A percentile compares a stretch with the other conserved stretches of the same genome.
Evolutionary conservation across 2,329 filamentous ascomycete genomes (phyloP).

Genomic region (Trichoderma asperellum): DNA sequence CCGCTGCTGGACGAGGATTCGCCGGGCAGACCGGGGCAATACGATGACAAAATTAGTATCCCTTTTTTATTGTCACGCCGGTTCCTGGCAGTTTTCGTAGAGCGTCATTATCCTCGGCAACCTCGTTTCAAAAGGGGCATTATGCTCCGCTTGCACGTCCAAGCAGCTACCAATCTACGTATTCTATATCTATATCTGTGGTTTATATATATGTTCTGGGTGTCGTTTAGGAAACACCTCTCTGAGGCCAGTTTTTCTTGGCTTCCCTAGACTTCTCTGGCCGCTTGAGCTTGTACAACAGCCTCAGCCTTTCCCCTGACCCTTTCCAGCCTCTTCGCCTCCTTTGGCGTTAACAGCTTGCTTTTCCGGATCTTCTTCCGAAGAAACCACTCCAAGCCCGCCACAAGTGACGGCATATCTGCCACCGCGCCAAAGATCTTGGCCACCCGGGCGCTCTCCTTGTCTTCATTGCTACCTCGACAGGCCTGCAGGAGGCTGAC

Average conservation of each 20-base stretch:
- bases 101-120: conserved; percentile 21
- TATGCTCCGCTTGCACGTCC: neutral
- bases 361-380: conserved; percentile 73
- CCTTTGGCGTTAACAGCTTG: conserved; percentile 54
- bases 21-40: neutral
- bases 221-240: neutral
- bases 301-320: conserved; percentile 43
- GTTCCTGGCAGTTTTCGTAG: conserved; percentile 19
- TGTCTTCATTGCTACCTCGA: conserved; percentile 46
- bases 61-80: neutral
- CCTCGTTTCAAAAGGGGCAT: neutral
- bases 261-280: conserved; percentile 2
- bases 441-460: conserved; percentile 62
- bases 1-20: neutral
- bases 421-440: conserved; percentile 69
- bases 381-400: conserved; percentile 79
- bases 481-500: conserved; percentile 74
- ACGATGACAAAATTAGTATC: neutral
- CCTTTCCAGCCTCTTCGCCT: conserved; percentile 49
- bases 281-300: conserved; percentile 33
- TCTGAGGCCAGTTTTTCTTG: neutral
- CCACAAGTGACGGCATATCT: conserved; percentile 68
- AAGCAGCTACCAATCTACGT: neutral
- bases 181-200: neutral
- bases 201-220: neutral